These are phyloP conservation scores for Talaromyces funiculosus DNA, from an alignment of 2,329 filamentous ascomycete genomes.

Conservation along the genomic window DNA sequence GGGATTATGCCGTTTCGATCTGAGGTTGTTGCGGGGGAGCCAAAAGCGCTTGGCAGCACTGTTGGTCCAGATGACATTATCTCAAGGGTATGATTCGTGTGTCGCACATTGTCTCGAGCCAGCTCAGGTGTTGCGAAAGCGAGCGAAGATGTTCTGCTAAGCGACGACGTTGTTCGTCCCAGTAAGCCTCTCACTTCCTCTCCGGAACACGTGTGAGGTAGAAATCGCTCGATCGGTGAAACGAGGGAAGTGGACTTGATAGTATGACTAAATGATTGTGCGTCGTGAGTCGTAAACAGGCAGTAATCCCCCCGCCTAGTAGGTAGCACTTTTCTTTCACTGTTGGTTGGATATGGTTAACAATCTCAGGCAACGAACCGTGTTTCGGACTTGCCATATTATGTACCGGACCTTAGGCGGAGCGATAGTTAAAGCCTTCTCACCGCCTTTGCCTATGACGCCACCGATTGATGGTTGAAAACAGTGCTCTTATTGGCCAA, in stretches of 20 bases:
- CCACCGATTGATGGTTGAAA: conserved; percentile 18
- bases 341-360: background rate
- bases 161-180: background rate
- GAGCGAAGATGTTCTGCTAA: background rate
- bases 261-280: background rate
- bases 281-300: background rate
- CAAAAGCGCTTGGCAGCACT: conserved; percentile 31
- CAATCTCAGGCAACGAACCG: background rate
- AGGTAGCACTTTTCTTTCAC: background rate
- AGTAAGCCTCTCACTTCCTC: conserved; percentile 9
- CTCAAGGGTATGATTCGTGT: conserved; percentile 14
- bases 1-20: conserved; percentile 25
- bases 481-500: conserved; percentile 39
- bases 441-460: conserved; percentile 25
- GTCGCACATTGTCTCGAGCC: conserved; percentile 22
- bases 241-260: background rate
- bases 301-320: background rate
- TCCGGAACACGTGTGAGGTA: conserved; percentile 4
- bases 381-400: background rate
- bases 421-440: background rate
- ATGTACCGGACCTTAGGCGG: background rate
- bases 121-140: background rate
- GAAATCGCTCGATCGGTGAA: background rate
- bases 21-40: conserved; percentile 26
- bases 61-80: conserved; percentile 37